Evolutionary conservation across 2,329 filamentous ascomycete species (phyloP).

Genomic region (Neophaeococcomyces mojaviensis): DNA sequence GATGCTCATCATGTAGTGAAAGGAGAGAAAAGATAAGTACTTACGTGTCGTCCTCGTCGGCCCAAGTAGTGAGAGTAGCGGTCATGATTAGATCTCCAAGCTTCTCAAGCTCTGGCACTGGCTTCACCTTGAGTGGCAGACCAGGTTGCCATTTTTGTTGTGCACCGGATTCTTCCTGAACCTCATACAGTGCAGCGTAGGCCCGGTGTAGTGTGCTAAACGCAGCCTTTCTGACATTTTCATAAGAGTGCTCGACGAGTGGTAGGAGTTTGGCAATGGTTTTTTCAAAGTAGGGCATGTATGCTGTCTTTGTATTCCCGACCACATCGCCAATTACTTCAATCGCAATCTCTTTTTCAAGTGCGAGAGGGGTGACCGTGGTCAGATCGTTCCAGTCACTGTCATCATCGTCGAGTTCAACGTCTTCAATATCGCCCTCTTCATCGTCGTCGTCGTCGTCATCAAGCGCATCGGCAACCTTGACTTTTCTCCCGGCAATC

Average conservation of each 20-base stretch:
- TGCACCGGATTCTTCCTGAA: slow-evolving; percentile 71
- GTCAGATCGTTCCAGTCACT: slow-evolving; percentile 78
- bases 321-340: slow-evolving; percentile 93
- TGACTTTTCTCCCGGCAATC: slow-evolving; percentile 76
- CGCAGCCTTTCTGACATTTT: slow-evolving; percentile 86
- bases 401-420: slow-evolving; percentile 64
- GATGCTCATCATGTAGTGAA: slow-evolving; percentile 67
- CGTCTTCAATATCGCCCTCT: slow-evolving; percentile 48
- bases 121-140: slow-evolving; percentile 71
- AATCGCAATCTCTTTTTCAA: slow-evolving; percentile 95
- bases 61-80: slow-evolving; percentile 77
- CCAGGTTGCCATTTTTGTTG: slow-evolving; percentile 82
- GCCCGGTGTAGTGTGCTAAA: slow-evolving; percentile 88
- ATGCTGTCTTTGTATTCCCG: slow-evolving; percentile 72
- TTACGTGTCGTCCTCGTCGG: slow-evolving; percentile 87
- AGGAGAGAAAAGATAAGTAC: slow-evolving; percentile 37
- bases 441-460: slow-evolving; percentile 47
- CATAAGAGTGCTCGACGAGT: slow-evolving; percentile 80
- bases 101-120: slow-evolving; percentile 71
- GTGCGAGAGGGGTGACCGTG: slow-evolving; percentile 77
- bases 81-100: slow-evolving; percentile 79
- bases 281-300: slow-evolving; percentile 79
- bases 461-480: slow-evolving; percentile 60
- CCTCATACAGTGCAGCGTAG: slow-evolving; percentile 81
- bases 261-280: slow-evolving; percentile 74